These are phyloP conservation scores for Pilasporangium apinafurcum DNA, from an alignment of 352 stramenopile genomes.

Conservation along the genomic window DNA sequence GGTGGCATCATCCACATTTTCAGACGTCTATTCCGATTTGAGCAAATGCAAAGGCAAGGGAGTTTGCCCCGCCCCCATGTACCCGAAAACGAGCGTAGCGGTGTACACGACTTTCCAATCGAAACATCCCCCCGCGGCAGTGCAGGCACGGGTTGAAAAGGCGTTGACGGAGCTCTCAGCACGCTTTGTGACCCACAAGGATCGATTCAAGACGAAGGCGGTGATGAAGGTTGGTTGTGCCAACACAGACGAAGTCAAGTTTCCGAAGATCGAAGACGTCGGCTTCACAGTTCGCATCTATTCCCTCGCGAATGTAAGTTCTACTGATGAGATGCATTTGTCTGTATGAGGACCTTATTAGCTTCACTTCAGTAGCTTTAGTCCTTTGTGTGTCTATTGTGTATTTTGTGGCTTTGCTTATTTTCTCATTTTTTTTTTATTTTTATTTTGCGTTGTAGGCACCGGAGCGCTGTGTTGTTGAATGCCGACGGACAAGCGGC, in stretches of 20 bases:
- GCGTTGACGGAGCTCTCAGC: conserved; percentile 41
- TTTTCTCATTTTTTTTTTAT: background rate
- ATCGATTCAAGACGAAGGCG: conserved; percentile 74
- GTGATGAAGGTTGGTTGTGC: too few relatives aligned
- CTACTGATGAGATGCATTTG: conserved; percentile 11
- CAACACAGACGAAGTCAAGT: too few relatives aligned
- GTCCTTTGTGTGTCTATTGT: conserved; percentile 10
- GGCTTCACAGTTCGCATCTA: conserved; percentile 58
- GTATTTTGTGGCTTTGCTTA: conserved; percentile 7
- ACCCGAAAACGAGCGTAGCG: conserved; percentile 47
- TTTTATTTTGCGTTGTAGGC: conserved; percentile 13
- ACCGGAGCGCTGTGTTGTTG: conserved; percentile 47
- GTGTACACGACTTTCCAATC: conserved; percentile 79
- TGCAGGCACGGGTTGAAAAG: conserved; percentile 51
- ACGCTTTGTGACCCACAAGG: conserved; percentile 43
- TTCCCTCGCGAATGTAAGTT: conserved; percentile 64
- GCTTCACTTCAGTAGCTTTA: too few relatives aligned
- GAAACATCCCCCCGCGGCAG: conserved; percentile 26
- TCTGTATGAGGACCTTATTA: conserved; percentile 3
- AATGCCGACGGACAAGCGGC: conserved; percentile 67
- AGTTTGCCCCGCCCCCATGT: conserved; percentile 53
- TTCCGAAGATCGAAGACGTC: conserved; percentile 47
- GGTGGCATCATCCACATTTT: too few relatives aligned
- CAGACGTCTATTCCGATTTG: conserved; percentile 22
- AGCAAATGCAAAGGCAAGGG: too few relatives aligned